Conservation (phyloP, 805 yeast genomes). For the Wickerhamiella vanderwaltii region DNA sequence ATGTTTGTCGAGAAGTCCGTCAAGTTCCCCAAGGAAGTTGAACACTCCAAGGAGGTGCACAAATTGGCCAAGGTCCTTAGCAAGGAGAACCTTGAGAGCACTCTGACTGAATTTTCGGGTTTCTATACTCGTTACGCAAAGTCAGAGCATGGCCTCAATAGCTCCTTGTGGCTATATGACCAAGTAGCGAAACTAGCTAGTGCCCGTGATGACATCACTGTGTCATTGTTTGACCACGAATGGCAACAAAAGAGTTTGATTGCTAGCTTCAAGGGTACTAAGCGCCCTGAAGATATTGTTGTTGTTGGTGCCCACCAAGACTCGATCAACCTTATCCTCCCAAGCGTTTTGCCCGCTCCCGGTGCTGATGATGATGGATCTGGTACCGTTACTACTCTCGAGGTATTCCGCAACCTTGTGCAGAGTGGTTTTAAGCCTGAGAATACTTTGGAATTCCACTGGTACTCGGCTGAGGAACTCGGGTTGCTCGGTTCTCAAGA, state of each 20-base stretch:
- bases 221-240: constrained; percentile 45
- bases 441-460: constrained; percentile 82
- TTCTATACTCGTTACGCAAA: constrained; percentile 70
- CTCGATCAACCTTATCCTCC: constrained; percentile 62
- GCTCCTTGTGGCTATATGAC: constrained; percentile 57
- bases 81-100: constrained; percentile 36
- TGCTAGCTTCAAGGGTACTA: constrained; percentile 39
- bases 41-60: constrained; percentile 31
- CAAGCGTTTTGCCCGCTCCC: constrained; percentile 59
- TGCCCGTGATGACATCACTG: constrained; percentile 31
- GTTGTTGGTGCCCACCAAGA: constrained; percentile 88
- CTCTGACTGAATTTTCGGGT: constrained; percentile 51
- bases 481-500: constrained; percentile 81
- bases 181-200: constrained; percentile 31
- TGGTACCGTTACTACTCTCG: constrained; percentile 69
- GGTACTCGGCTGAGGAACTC: constrained; percentile 91
- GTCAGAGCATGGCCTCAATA: constrained; percentile 53
- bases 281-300: constrained; percentile 37
- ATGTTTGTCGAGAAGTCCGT: constrained; percentile 20
- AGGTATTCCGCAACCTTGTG: constrained; percentile 54
- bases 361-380: constrained; percentile 96
- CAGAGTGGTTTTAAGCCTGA: constrained; percentile 39
- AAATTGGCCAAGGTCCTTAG: constrained; percentile 36
- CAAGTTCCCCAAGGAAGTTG: constrained; percentile 41
- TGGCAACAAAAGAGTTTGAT: constrained; percentile 76